Conservation (phyloP, 441 rosid species). For the Cnidoscolus chayamansa region DNA sequence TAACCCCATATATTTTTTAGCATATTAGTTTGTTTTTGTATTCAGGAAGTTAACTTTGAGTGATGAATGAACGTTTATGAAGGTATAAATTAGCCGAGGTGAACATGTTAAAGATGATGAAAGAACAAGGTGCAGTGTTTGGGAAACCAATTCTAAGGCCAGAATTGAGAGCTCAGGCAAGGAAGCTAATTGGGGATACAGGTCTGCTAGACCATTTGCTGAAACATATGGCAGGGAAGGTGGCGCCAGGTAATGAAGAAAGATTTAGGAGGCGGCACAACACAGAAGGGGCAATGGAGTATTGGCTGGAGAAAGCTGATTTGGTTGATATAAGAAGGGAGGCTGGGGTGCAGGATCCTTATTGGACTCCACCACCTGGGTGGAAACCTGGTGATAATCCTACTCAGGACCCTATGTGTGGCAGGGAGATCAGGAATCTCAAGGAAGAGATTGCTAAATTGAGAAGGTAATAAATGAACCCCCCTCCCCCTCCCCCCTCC, state of each 20-base stretch:
- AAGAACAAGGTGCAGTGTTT: slow-evolving; percentile 69
- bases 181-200: slow-evolving; percentile 92
- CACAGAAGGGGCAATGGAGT: slow-evolving; percentile 96
- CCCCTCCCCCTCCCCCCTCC: no score
- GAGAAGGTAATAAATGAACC: slow-evolving; percentile 37
- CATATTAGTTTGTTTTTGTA: background rate
- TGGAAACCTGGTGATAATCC: slow-evolving; percentile 92
- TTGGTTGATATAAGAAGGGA: slow-evolving; percentile 63
- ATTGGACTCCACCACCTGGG: slow-evolving; percentile 95
- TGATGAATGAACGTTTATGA: slow-evolving; percentile 14
- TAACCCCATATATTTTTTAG: background rate
- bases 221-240: slow-evolving; percentile 95
- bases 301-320: slow-evolving; percentile 86
- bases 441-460: slow-evolving; percentile 51
- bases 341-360: slow-evolving; percentile 89
- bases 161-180: slow-evolving; percentile 66
- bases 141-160: slow-evolving; percentile 75
- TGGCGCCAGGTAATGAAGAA: slow-evolving; percentile 82
- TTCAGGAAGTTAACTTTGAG: background rate
- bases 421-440: slow-evolving; percentile 57
- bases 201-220: slow-evolving; percentile 90
- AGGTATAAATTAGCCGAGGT: slow-evolving; percentile 84
- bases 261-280: slow-evolving; percentile 91
- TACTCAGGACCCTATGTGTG: slow-evolving; percentile 76
- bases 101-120: slow-evolving; percentile 83